Conservation (phyloP, 495 filamentous ascomycete genomes). For the Darksidea phi region DNA sequence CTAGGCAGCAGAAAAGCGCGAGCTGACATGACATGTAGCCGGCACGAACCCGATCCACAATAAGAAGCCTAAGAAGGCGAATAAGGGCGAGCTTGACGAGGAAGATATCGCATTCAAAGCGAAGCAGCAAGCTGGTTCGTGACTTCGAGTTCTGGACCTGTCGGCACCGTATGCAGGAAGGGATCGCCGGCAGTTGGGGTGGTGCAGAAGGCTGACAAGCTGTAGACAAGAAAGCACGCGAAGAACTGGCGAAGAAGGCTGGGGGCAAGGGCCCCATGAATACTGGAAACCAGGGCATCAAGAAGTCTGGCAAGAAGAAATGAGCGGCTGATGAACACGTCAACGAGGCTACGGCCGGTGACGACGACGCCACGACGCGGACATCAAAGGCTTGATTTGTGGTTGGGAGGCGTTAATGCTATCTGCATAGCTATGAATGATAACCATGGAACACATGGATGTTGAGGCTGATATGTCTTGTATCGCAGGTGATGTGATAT, state of each 20-base stretch:
- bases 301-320: conserved; percentile 43
- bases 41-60: conserved; percentile 48
- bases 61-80: conserved; percentile 45
- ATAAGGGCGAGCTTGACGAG: conserved; percentile 40
- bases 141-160: neutral
- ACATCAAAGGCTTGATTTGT: conserved; percentile 6
- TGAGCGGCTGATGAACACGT: neutral
- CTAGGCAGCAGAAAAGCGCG: conserved; percentile 10
- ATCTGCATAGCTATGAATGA: conserved; percentile 7
- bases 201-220: neutral
- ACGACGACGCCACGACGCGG: neutral
- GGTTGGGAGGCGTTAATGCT: conserved; percentile 3
- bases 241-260: conserved; percentile 44
- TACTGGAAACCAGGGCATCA: conserved; percentile 41
- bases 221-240: conserved; percentile 46
- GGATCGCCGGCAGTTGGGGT: too few relatives aligned
- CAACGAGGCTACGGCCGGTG: neutral
- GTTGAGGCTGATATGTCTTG: neutral
- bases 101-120: conserved; percentile 43
- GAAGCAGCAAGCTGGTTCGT: conserved; percentile 43
- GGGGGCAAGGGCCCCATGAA: conserved; percentile 42
- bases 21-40: conserved; percentile 34
- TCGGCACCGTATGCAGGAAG: too few relatives aligned
- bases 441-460: conserved; percentile 1
- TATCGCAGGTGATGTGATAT: neutral